Evolutionary conservation across 2,329 filamentous ascomycete genomes (phyloP).

Genomic region (Fusarium sp.): DNA sequence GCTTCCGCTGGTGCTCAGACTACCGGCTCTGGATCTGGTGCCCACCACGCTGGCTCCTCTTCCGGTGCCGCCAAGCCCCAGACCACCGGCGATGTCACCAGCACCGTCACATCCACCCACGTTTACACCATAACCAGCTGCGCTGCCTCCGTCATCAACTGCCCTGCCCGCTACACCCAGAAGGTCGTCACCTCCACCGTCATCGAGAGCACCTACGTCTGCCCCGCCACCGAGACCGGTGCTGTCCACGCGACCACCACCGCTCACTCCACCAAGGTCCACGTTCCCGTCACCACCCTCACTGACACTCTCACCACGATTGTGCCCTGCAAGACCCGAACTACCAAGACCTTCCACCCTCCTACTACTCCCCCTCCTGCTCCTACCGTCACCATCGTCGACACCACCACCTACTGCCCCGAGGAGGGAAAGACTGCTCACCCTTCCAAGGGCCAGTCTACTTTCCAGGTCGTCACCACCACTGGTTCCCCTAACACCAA

Average conservation of each 20-base stretch:
- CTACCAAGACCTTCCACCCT: slow-evolving; percentile 39
- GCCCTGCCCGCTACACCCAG: slow-evolving; percentile 50
- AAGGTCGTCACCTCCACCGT: slow-evolving; percentile 44
- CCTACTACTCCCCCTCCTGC: slow-evolving; percentile 30
- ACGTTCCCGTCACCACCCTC: slow-evolving; percentile 32
- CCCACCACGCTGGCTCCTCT: neutral
- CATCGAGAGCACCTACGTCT: slow-evolving; percentile 33
- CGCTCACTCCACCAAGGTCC: slow-evolving; percentile 2
- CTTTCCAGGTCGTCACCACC: slow-evolving; percentile 8
- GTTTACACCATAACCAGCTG: slow-evolving; percentile 49
- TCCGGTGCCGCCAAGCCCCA: neutral
- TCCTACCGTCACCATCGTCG: slow-evolving; percentile 35
- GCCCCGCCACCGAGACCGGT: slow-evolving; percentile 34
- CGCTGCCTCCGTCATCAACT: slow-evolving; percentile 51
- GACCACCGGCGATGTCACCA: slow-evolving; percentile 31
- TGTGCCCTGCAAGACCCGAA: slow-evolving; percentile 39
- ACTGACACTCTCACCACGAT: slow-evolving; percentile 41
- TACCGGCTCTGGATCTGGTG: neutral
- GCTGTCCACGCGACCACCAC: slow-evolving; percentile 15
- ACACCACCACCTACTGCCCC: slow-evolving; percentile 32
- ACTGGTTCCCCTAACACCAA: neutral
- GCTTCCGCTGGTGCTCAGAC: neutral
- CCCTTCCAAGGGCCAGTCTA: neutral
- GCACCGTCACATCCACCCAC: slow-evolving; percentile 39
- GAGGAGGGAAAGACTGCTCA: slow-evolving; percentile 8